phyloP scores from a whole-genome alignment of 1,284 basidiomycete genomes.

The Fomitopsis betulina region DNA sequence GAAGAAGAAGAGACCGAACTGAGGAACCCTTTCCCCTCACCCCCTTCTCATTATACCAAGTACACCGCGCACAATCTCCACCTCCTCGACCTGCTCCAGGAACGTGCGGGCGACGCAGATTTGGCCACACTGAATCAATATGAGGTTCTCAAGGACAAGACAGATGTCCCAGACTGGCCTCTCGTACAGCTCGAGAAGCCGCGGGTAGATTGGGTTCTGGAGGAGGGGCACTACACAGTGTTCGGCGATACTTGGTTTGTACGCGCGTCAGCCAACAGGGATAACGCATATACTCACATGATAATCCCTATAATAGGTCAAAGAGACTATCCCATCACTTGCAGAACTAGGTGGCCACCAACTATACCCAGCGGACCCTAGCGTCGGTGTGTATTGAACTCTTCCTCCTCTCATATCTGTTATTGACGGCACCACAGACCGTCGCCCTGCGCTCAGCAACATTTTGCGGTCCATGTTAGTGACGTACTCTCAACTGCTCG shows the following conservation, averaged over 20 bases:
- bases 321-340: constrained; percentile 70
- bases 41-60: constrained; percentile 71
- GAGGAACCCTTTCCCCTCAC: constrained; percentile 78
- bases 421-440: constrained; percentile 38
- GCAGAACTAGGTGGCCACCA: constrained; percentile 69
- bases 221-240: constrained; percentile 63
- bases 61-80: constrained; percentile 67
- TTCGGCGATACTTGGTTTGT: constrained; percentile 84
- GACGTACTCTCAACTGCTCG: constrained; percentile 63
- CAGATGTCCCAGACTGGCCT: constrained; percentile 69
- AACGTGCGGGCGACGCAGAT: constrained; percentile 40
- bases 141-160: constrained; percentile 58
- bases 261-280: constrained; percentile 20
- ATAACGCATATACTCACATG: constrained; percentile 7
- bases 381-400: constrained; percentile 46
- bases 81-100: constrained; percentile 54
- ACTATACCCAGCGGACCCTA: constrained; percentile 66
- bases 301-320: constrained; percentile 42
- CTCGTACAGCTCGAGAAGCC: constrained; percentile 72
- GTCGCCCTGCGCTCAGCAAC: constrained; percentile 63
- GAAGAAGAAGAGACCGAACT: constrained; percentile 66
- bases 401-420: background rate
- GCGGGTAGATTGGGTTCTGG: constrained; percentile 76
- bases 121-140: constrained; percentile 46
- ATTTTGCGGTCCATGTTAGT: constrained; percentile 67